These are phyloP conservation scores for Zygosaccharomyces sapae DNA, from an alignment of 1,139 yeast genomes.

Conservation along the genomic window DNA sequence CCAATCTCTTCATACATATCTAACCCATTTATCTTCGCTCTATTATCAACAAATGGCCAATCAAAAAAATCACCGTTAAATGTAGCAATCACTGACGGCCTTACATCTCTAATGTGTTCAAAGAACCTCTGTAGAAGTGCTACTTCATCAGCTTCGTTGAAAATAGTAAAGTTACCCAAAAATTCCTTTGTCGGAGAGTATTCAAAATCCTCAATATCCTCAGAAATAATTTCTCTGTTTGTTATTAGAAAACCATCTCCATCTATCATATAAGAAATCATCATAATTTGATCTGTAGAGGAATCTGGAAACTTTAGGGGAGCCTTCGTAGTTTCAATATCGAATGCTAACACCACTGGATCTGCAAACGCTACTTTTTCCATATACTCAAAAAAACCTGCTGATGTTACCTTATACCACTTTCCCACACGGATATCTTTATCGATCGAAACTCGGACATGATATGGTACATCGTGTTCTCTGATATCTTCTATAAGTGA, in stretches of 20 bases:
- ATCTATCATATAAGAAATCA: slow-evolving; percentile 99
- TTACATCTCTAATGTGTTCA: slow-evolving; percentile 81
- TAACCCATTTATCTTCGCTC: slow-evolving; percentile 78
- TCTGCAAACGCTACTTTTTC: slow-evolving; percentile 92
- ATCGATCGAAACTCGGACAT: slow-evolving; percentile 92
- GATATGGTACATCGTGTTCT: slow-evolving; percentile 96
- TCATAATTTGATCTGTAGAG: slow-evolving; percentile 90
- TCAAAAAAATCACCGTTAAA: slow-evolving; percentile 98
- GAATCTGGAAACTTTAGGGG: slow-evolving; percentile 96
- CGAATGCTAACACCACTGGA: slow-evolving; percentile 94
- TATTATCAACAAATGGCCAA: slow-evolving; percentile 96
- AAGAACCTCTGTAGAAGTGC: slow-evolving; percentile 71
- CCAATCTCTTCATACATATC: slow-evolving; percentile 94
- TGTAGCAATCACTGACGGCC: slow-evolving; percentile 94
- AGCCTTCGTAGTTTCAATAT: slow-evolving; percentile 95
- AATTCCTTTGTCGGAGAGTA: slow-evolving; percentile 97
- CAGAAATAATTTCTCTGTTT: slow-evolving; percentile 87
- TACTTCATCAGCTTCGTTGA: slow-evolving; percentile 84
- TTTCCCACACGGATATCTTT: slow-evolving; percentile 83
- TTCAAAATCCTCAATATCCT: slow-evolving; percentile 94
- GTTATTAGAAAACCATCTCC: slow-evolving; percentile 95
- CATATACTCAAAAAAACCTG: slow-evolving; percentile 51
- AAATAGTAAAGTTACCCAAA: slow-evolving; percentile 84
- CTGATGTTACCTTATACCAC: slow-evolving; percentile 84
- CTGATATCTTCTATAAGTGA: slow-evolving; percentile 72